Evolutionary conservation across 2,329 filamentous ascomycete genomes (phyloP).

Genomic region (Aspergillus pseudonomiae): DNA sequence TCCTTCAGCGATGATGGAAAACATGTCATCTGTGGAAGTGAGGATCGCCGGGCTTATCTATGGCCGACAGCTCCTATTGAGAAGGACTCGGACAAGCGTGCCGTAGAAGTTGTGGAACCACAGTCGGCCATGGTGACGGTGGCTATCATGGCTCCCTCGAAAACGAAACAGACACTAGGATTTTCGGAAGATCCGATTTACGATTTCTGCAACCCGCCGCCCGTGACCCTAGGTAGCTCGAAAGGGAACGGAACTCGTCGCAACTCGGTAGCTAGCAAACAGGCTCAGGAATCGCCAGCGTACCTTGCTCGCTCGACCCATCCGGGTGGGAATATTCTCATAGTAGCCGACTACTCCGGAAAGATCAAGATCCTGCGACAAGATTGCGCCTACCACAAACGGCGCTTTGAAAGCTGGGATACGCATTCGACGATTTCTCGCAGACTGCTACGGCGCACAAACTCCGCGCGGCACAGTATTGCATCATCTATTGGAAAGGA

Average conservation of each 20-base stretch:
- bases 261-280: constrained; percentile 39
- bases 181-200: constrained; percentile 90
- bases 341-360: constrained; percentile 86
- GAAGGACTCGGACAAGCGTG: constrained; percentile 75
- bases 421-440: constrained; percentile 75
- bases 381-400: constrained; percentile 84
- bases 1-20: constrained; percentile 83
- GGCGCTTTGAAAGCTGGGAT: constrained; percentile 77
- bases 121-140: constrained; percentile 86
- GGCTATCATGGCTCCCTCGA: constrained; percentile 80
- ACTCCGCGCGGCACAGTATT: constrained; percentile 59
- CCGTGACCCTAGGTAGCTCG: constrained; percentile 74
- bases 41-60: constrained; percentile 86
- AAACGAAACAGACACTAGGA: constrained; percentile 75
- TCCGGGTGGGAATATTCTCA: constrained; percentile 81
- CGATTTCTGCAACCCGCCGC: constrained; percentile 92
- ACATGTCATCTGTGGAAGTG: constrained; percentile 90
- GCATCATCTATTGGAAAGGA: constrained; percentile 50
- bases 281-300: constrained; percentile 70
- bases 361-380: constrained; percentile 94
- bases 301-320: constrained; percentile 79
- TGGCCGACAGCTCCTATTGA: constrained; percentile 72
- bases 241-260: constrained; percentile 22
- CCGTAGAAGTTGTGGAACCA: constrained; percentile 87
- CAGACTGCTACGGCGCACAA: constrained; percentile 59